Conservation (phyloP, 805 yeast species). For the Clavispora carvajalis region DNA sequence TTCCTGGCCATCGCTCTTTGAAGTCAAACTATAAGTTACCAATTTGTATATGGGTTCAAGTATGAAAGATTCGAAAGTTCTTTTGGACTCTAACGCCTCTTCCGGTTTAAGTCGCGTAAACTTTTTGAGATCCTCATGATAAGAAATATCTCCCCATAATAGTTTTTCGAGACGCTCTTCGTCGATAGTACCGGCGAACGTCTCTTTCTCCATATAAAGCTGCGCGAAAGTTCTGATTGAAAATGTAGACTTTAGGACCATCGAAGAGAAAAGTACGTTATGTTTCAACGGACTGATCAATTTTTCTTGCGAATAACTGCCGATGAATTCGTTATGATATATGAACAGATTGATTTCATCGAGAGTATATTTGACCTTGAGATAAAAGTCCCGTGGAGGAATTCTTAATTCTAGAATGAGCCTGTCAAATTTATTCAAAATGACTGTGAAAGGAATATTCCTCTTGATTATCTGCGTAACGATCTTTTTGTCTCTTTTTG, state of each 20-base stretch:
- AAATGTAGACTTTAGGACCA: conserved; percentile 59
- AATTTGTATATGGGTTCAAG: conserved; percentile 79
- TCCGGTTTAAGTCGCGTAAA: conserved; percentile 25
- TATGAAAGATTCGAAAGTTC: conserved; percentile 58
- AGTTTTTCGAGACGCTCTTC: conserved; percentile 41
- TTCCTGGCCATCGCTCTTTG: conserved; percentile 32
- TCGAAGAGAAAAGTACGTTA: conserved; percentile 73
- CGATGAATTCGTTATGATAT: conserved; percentile 22
- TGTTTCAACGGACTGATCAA: conserved; percentile 54
- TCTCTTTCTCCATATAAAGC: conserved; percentile 32
- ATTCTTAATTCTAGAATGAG: conserved; percentile 73
- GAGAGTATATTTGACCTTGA: conserved; percentile 56
- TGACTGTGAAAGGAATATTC: conserved; percentile 50
- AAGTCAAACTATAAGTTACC: conserved; percentile 53
- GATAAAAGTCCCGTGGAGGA: conserved; percentile 68
- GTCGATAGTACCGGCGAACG: conserved; percentile 9
- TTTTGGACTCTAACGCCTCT: conserved; percentile 11
- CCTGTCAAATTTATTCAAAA: conserved; percentile 80
- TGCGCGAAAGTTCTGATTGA: conserved; percentile 60
- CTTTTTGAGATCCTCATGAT: conserved; percentile 34
- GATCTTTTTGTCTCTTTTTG: conserved; percentile 45
- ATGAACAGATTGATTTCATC: conserved; percentile 61
- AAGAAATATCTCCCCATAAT: conserved; percentile 78
- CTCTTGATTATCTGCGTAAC: conserved; percentile 48
- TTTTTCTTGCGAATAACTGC: conserved; percentile 21